These are phyloP conservation scores for Pyrus betulifolia DNA, from an alignment of 306 rosid genomes.

Conservation along the genomic window DNA sequence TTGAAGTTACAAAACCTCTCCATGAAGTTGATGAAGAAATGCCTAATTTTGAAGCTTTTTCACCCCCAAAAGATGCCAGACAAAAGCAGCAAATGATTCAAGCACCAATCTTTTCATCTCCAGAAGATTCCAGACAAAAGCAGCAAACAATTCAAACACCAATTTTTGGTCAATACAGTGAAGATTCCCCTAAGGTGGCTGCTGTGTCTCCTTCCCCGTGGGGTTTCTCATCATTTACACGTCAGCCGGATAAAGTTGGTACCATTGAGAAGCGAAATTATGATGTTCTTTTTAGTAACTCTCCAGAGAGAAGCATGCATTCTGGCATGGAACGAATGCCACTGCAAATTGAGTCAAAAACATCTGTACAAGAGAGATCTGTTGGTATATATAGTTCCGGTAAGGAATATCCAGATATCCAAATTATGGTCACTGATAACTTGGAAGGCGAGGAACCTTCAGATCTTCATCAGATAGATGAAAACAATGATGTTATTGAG, in stretches of 20 bases:
- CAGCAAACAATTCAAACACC: slow-evolving; percentile 27
- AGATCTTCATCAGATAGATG: slow-evolving; percentile 30
- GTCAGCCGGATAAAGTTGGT: slow-evolving; percentile 30
- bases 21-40: slow-evolving; percentile 49
- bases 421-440: slow-evolving; percentile 14
- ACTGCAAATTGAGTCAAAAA: slow-evolving; percentile 35
- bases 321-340: slow-evolving; percentile 31
- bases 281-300: slow-evolving; percentile 22
- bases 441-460: slow-evolving; percentile 36
- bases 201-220: slow-evolving; percentile 23
- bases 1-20: slow-evolving; percentile 1
- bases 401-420: slow-evolving; percentile 21
- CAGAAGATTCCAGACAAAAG: slow-evolving; percentile 27
- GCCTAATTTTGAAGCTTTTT: slow-evolving; percentile 26
- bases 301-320: slow-evolving; percentile 31
- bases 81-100: slow-evolving; percentile 30
- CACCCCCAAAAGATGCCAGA: slow-evolving; percentile 36
- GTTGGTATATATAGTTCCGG: slow-evolving; percentile 17
- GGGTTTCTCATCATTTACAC: slow-evolving; percentile 37
- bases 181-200: slow-evolving; percentile 21
- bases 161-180: slow-evolving; percentile 17
- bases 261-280: slow-evolving; percentile 20
- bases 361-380: slow-evolving; percentile 31
- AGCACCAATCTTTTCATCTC: slow-evolving; percentile 1
- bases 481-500: slow-evolving; percentile 24